Conservation (phyloP, 164 flowering plant genomes). For the Piper betle region DNA sequence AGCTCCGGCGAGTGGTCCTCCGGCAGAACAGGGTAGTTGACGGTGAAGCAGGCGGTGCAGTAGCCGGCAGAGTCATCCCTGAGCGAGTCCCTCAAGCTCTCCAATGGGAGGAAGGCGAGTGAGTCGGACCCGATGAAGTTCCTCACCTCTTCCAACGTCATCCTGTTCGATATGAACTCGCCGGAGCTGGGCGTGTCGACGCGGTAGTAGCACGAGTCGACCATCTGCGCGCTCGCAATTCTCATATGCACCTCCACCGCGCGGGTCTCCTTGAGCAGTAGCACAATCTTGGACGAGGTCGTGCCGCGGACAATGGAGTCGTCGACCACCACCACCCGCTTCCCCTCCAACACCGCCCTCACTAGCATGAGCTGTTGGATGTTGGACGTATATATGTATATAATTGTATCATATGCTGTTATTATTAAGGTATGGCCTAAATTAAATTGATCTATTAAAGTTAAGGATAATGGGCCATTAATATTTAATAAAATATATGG, state of each 20-base stretch:
- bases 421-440: no score
- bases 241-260: conserved; percentile 96
- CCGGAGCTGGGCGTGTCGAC: conserved; percentile 74
- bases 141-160: conserved; percentile 63
- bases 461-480: no score
- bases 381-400: no score
- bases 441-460: no score
- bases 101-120: conserved; percentile 58
- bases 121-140: conserved; percentile 67
- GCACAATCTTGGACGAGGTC: conserved; percentile 75
- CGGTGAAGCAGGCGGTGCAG: conserved; percentile 87
- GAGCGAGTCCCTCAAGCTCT: conserved; percentile 44
- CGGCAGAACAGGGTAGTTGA: conserved; percentile 68
- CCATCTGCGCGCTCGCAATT: conserved; percentile 84
- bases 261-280: conserved; percentile 77
- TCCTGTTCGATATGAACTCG: conserved; percentile 70
- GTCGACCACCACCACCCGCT: conserved; percentile 91
- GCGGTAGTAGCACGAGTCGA: conserved; percentile 78
- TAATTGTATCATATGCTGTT: no score
- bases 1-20: conserved; percentile 49
- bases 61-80: conserved; percentile 35
- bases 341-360: conserved; percentile 61
- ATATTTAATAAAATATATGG: no score
- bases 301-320: conserved; percentile 94
- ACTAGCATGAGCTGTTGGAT: conserved; percentile 81